Evolutionary conservation across 2,329 filamentous ascomycete genomes (phyloP).

Genomic region (Talaromyces sp.): DNA sequence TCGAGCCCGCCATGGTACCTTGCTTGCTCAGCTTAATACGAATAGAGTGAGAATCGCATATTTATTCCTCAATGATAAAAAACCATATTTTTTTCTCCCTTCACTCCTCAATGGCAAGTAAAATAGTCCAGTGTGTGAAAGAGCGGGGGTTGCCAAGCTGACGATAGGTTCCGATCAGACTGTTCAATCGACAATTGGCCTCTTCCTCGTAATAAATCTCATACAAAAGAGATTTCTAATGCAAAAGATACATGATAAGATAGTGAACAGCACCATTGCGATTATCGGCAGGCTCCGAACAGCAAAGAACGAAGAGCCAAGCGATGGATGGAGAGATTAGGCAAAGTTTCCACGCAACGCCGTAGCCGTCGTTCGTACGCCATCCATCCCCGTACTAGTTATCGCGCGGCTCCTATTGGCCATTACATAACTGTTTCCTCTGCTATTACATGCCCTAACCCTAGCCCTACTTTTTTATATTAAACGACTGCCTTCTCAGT

Average conservation of each 20-base stretch:
- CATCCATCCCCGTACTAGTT: not conserved
- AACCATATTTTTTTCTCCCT: not conserved
- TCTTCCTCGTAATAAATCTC: conserved; percentile 1
- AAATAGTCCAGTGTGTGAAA: not conserved
- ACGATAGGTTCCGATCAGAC: not conserved
- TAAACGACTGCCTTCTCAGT: not conserved
- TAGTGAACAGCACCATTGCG: conserved; percentile 8
- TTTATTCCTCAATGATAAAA: not conserved
- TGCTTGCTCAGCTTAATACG: not conserved
- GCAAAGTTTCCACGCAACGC: not conserved
- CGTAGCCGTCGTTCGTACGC: not conserved
- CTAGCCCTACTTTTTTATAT: not conserved
- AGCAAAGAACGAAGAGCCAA: not conserved
- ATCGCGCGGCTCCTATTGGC: not conserved
- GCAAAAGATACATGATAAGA: conserved; percentile 6
- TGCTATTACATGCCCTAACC: not conserved
- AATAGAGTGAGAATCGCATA: not conserved
- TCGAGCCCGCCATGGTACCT: not conserved
- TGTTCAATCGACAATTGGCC: not conserved
- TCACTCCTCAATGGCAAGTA: not conserved
- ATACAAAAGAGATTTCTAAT: conserved; percentile 8
- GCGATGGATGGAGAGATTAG: conserved; percentile 1
- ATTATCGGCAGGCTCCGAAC: not conserved
- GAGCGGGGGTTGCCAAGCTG: conserved; percentile 3
- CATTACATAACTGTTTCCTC: not conserved